These are phyloP conservation scores for Pseudopithomyces maydicus DNA, from an alignment of 2,329 filamentous ascomycete species.

Conservation along the genomic window DNA sequence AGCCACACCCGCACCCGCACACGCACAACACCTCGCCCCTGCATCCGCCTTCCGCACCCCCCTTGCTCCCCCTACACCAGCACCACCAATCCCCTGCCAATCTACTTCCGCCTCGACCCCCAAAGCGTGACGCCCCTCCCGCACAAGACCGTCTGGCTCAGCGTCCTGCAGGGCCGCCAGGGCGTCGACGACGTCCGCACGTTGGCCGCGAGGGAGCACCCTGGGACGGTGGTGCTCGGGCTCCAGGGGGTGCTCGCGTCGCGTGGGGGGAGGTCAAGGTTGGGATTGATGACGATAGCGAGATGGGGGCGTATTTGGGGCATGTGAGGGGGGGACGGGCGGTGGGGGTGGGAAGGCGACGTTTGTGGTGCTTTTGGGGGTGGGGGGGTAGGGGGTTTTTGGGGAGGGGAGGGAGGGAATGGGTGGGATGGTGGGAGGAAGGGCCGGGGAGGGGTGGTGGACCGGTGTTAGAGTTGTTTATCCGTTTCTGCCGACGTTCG, in stretches of 20 bases:
- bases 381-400: conserved; percentile 10
- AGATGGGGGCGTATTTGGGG: conserved; percentile 72
- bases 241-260: conserved; percentile 70
- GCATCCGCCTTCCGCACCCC: background rate
- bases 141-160: conserved; percentile 65
- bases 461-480: too few relatives aligned
- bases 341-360: conserved; percentile 53
- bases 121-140: conserved; percentile 61
- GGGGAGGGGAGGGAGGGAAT: conserved; percentile 4
- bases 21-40: background rate
- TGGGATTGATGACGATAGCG: conserved; percentile 71
- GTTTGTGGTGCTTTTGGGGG: conserved; percentile 51
- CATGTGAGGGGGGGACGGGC: conserved; percentile 58
- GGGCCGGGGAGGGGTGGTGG: too few relatives aligned
- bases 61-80: background rate
- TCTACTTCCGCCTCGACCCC: conserved; percentile 73
- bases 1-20: conserved; percentile 6
- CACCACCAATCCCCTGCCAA: conserved; percentile 53
- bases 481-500: too few relatives aligned
- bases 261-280: conserved; percentile 62
- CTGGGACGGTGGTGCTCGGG: conserved; percentile 62
- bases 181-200: conserved; percentile 67
- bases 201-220: conserved; percentile 65
- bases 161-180: conserved; percentile 61
- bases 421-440: conserved; percentile 7